Evolutionary conservation across 805 yeast species (phyloP).

Genomic region (Lipomyces orientalis): DNA sequence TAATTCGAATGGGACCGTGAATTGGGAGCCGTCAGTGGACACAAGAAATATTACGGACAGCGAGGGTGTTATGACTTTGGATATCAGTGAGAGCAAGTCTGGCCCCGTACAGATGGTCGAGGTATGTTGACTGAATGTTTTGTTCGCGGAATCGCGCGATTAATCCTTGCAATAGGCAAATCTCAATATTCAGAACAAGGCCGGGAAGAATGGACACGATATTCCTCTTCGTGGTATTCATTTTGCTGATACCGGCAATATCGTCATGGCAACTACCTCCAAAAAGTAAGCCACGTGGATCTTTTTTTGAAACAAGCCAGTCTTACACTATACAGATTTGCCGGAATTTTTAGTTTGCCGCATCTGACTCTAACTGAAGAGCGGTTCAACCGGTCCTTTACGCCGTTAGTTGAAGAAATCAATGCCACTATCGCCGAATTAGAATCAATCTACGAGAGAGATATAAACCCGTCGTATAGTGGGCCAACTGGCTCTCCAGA

Average conservation of each 20-base stretch:
- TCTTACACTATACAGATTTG: slow-evolving; percentile 19
- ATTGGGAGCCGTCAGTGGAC: slow-evolving; percentile 38
- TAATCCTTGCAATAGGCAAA: slow-evolving; percentile 18
- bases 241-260: slow-evolving; percentile 44
- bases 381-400: slow-evolving; percentile 66
- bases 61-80: slow-evolving; percentile 29
- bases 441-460: slow-evolving; percentile 48
- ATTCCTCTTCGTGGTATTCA: slow-evolving; percentile 46
- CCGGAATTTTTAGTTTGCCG: slow-evolving; percentile 45
- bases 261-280: slow-evolving; percentile 43
- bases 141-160: not conserved
- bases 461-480: slow-evolving; percentile 40
- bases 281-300: slow-evolving; percentile 40
- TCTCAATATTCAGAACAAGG: slow-evolving; percentile 33
- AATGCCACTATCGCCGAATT: slow-evolving; percentile 53
- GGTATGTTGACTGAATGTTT: slow-evolving; percentile 12
- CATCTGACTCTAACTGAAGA: slow-evolving; percentile 61
- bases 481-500: slow-evolving; percentile 44
- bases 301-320: not conserved
- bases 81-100: slow-evolving; percentile 24
- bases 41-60: slow-evolving; percentile 39
- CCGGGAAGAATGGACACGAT: slow-evolving; percentile 38
- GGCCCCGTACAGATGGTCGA: slow-evolving; percentile 35
- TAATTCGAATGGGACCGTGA: slow-evolving; percentile 14
- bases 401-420: slow-evolving; percentile 61